Base-by-base conservation (phyloP, 2,329 filamentous ascomycete species). In the Phyllosticta capitalensis region DNA sequence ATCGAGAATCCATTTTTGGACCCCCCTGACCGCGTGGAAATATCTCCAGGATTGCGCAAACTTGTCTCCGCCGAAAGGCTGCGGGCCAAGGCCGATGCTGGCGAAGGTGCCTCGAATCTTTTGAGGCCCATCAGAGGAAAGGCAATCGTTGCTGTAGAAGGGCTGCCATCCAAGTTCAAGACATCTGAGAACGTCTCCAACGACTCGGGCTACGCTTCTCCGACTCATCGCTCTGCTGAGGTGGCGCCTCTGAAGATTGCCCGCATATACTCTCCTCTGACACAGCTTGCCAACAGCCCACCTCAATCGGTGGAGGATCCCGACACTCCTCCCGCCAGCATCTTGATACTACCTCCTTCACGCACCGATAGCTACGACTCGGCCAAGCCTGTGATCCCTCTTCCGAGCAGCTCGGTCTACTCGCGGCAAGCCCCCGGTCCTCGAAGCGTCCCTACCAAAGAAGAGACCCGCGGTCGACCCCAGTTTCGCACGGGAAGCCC, bases 121-220 rank as follows among this genome's bases (percentile, higher is more conserved):
- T 7, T 45, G 3, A 45, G 38, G 38, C 38, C 38, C 38, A 45
- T 45, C 38, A 45, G n/a, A 6, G 17, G 14, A 45, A 45, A 45
- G n/a, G 38, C 38, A n/a, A 45, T 45, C 7, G 6, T n/a, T n/a
- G 14, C 38, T n/a, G 38, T 12, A 45, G 38, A 45, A n/a, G 38
- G 9, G 14, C 33, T 38, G 33, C 33, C 33, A 38, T 38, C 14
- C 17, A 45, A 45, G 38, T n/a, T n/a, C 17, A 54, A 52, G 33
- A 54, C 50, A 9, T 19, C 12, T 3, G 30, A 52, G 20, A 49
- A 54, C 9, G 53, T 30, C 22, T 54, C 56, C 2, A 38, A 48
- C 21, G 56, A 58, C 24, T 58, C 56, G 19, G 56, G 56, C 52
- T 58, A 58, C 24, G 48, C 48, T n/a, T 58, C 51, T 22, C 56